phyloP scores from a whole-genome alignment of 179 eudicot genomes.

The Beta macrorhiza region DNA sequence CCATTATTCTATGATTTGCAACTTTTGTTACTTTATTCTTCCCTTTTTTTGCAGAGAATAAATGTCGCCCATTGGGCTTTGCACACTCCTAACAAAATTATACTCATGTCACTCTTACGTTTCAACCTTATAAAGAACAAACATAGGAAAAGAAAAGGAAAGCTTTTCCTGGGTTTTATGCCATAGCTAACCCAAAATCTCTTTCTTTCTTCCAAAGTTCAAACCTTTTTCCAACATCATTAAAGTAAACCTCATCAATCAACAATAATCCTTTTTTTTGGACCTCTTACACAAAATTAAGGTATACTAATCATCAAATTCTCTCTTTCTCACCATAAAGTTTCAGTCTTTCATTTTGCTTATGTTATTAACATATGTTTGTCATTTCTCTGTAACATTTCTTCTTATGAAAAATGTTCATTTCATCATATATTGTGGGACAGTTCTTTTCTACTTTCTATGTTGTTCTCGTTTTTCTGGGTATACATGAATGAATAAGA shows the following conservation, averaged over 20 bases:
- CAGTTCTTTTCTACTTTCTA: neutral
- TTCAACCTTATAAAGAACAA: neutral
- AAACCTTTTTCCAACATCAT: neutral
- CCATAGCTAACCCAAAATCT: neutral
- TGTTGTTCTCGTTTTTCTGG: neutral
- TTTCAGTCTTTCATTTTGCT: neutral
- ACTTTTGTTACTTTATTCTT: neutral
- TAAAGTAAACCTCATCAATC: neutral
- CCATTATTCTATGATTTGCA: neutral
- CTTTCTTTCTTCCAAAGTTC: slow-evolving; percentile 10
- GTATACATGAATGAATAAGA: neutral
- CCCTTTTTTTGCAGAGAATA: neutral
- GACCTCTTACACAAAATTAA: neutral
- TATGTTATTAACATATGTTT: neutral
- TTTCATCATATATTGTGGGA: neutral
- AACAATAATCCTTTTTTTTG: neutral
- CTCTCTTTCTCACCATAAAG: neutral
- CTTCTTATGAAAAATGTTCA: neutral
- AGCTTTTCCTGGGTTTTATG: neutral
- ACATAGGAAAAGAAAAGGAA: neutral
- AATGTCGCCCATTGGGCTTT: slow-evolving; percentile 3
- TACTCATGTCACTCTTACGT: slow-evolving; percentile 22
- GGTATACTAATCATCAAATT: slow-evolving; percentile 14
- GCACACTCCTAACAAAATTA: neutral
- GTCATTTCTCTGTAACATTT: too few relatives aligned